These are phyloP conservation scores for Xanthoceras sorbifolium DNA, from an alignment of 345 rosid genomes.

Conservation along the genomic window DNA sequence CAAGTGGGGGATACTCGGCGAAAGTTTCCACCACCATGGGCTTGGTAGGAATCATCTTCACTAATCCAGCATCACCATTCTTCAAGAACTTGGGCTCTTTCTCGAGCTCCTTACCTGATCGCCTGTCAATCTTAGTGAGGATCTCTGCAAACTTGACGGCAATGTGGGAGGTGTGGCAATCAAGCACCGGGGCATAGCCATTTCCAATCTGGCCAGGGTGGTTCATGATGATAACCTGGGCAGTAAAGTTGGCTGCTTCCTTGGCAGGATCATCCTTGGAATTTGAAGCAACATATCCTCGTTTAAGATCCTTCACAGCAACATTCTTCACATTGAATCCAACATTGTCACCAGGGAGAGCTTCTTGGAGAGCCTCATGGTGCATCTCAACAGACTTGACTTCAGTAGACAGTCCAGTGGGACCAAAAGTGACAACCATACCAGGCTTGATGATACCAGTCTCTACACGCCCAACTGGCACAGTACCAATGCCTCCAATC, in stretches of 20 bases:
- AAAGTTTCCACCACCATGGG: constrained; percentile 38
- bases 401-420: constrained; percentile 31
- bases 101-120: constrained; percentile 35
- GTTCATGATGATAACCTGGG: constrained; percentile 38
- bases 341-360: constrained; percentile 35
- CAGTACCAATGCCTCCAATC: constrained; percentile 68
- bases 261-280: constrained; percentile 37
- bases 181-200: constrained; percentile 32
- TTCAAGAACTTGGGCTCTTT: constrained; percentile 38
- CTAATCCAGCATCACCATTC: constrained; percentile 33
- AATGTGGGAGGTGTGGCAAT: constrained; percentile 36
- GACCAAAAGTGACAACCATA: constrained; percentile 32
- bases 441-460: constrained; percentile 43
- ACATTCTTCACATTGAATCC: constrained; percentile 38
- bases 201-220: constrained; percentile 35
- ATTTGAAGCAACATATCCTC: constrained; percentile 32
- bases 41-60: constrained; percentile 36
- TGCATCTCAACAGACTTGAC: constrained; percentile 38
- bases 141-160: constrained; percentile 31
- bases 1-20: constrained; percentile 30
- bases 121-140: constrained; percentile 34
- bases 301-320: constrained; percentile 35
- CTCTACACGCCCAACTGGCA: constrained; percentile 57
- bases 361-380: constrained; percentile 34
- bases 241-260: constrained; percentile 32